Conservation (phyloP, 441 rosid species). For the Populus hybrid region DNA sequence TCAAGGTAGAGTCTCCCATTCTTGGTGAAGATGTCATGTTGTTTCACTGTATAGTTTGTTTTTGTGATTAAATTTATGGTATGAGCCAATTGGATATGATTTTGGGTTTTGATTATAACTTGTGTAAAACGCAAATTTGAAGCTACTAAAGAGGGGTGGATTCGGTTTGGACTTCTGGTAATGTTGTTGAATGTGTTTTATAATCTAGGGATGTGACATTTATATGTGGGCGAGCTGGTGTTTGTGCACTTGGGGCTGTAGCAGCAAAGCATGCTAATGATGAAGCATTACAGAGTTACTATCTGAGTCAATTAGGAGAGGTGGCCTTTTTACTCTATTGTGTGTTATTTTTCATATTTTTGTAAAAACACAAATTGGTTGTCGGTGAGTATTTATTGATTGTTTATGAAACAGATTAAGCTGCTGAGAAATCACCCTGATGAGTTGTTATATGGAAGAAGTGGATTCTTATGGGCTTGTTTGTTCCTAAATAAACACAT, state of each 20-base stretch:
- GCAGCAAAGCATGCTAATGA: constrained; percentile 52
- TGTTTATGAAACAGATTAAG: constrained; percentile 36
- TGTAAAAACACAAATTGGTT: neutral
- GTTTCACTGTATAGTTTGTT: neutral
- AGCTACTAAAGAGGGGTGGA: neutral
- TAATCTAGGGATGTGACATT: constrained; percentile 45
- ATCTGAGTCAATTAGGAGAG: constrained; percentile 46
- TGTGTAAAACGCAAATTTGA: neutral
- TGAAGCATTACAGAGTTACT: constrained; percentile 35
- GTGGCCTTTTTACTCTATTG: constrained; percentile 23
- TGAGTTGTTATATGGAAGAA: constrained; percentile 58
- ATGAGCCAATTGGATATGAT: neutral
- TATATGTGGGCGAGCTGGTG: constrained; percentile 55
- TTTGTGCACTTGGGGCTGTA: constrained; percentile 68
- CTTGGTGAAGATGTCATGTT: neutral
- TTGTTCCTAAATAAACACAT: constrained; percentile 61
- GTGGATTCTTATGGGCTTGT: constrained; percentile 66
- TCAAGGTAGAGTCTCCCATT: constrained; percentile 31
- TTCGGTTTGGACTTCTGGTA: neutral
- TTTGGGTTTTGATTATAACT: neutral
- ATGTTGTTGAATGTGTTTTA: neutral
- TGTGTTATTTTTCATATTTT: neutral
- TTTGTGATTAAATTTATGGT: neutral
- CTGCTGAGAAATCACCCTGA: constrained; percentile 40
- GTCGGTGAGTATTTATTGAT: neutral